Evolutionary conservation across 139 green algal species (phyloP), one percentile per base, ranked within the genome.

Genomic region (Zygnema circumcarinatum): DNA sequence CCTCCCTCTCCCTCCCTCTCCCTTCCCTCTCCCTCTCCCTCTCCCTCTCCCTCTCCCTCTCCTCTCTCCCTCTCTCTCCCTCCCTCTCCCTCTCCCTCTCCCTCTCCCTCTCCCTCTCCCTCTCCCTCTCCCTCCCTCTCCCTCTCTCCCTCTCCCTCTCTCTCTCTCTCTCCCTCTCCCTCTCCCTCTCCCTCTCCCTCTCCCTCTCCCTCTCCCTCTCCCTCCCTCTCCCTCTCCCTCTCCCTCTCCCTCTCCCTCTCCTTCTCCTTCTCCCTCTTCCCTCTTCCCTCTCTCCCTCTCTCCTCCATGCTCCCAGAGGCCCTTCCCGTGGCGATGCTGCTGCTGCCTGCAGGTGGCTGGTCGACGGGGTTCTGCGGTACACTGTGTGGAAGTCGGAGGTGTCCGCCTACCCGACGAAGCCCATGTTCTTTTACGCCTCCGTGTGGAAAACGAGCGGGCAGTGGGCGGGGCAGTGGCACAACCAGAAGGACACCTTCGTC

Each of bases 191-290:
- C 16, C 47, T 53, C 54, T 84, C 69, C 54, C 32, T 25, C 54
- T 41, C 47, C 54, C 76, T 79, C 69, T 7, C 11, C 16, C 47
- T 53, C 54, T 84, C 69, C 54, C 32, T 25, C 54, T 41, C 47
- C 54, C 76, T 82, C 16, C 76, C 69, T 53, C 76, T 82, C 16
- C 54, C 7, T 41, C 76, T 82, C 76, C 76, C 74, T 41, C 47
- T 32, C 16, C 69, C 38, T 47, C 69, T 25, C 74, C 76, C 47
- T 76, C 76, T 25, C 74, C 16, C 47, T 62, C n/a, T n/a, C n/a
- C n/a, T n/a, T n/a, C n/a, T n/a, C n/a, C n/a, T n/a, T n/a, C n/a
- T n/a, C n/a, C n/a, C n/a, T n/a, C n/a, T n/a, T n/a, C n/a, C n/a
- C n/a, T n/a, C n/a, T n/a, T n/a, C n/a, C n/a, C n/a, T n/a, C n/a